A percentile compares a stretch with the other conserved stretches of the same genome.
These are phyloP conservation scores for Amanita pseudoporphyria DNA, from an alignment of 768 basidiomycete species.

Conservation along the genomic window DNA sequence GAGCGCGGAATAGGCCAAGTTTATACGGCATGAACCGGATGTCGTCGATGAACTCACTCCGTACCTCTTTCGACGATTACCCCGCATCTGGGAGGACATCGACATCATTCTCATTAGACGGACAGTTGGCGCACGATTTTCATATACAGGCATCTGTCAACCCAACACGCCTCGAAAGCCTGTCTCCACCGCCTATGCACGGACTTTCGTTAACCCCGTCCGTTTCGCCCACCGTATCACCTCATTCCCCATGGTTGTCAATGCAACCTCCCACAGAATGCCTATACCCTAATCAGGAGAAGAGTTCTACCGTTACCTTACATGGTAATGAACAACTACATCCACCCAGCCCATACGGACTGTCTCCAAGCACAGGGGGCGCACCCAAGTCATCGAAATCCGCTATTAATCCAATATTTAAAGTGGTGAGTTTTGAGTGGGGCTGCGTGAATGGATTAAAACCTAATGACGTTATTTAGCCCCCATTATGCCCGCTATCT, in stretches of 20 bases:
- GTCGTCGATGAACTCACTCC: constrained; percentile 67
- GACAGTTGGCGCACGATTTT: constrained; percentile 69
- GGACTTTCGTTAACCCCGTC: constrained; percentile 63
- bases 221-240: constrained; percentile 36
- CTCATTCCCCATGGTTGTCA: constrained; percentile 46
- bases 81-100: constrained; percentile 68
- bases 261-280: constrained; percentile 32
- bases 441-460: constrained; percentile 25
- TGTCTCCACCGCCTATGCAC: constrained; percentile 73
- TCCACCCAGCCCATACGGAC: constrained; percentile 38
- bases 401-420: constrained; percentile 80
- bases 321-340: constrained; percentile 28
- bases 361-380: constrained; percentile 51
- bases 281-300: constrained; percentile 23
- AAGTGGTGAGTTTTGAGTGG: constrained; percentile 65
- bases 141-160: constrained; percentile 62
- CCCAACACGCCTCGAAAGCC: constrained; percentile 46
- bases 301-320: constrained; percentile 27
- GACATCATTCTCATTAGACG: constrained; percentile 69
- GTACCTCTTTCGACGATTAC: constrained; percentile 67
- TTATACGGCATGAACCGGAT: constrained; percentile 63
- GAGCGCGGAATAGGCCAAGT: constrained; percentile 53
- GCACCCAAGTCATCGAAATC: constrained; percentile 61
- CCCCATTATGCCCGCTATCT: constrained; percentile 36
- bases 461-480: constrained; percentile 33